Evolutionary conservation across 371 early-diverging fungal species (phyloP).

Genomic region (Chytridium lagenaria): DNA sequence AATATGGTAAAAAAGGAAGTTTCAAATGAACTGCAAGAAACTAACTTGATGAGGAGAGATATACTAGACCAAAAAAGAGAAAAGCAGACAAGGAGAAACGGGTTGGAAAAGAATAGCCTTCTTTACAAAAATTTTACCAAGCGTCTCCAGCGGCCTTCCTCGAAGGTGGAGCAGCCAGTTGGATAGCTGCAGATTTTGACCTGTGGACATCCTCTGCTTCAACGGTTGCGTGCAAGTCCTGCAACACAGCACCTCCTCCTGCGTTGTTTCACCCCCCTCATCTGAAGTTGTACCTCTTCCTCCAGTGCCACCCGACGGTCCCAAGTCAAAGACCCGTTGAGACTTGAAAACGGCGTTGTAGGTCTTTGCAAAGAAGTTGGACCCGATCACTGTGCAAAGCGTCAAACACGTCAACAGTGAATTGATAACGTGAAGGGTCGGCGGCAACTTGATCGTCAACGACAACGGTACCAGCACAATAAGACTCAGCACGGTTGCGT

Average conservation of each 20-base stretch:
- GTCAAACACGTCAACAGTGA: slow-evolving; percentile 19
- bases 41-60: too few relatives aligned
- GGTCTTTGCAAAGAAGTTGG: slow-evolving; percentile 28
- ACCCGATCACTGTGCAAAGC: slow-evolving; percentile 21
- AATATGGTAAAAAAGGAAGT: too few relatives aligned
- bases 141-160: not conserved
- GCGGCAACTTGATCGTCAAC: slow-evolving; percentile 28
- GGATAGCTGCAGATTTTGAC: not conserved
- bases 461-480: slow-evolving; percentile 18
- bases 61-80: too few relatives aligned
- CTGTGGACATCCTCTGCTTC: not conserved
- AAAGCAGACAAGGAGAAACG: not conserved
- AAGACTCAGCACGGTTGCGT: slow-evolving; percentile 20
- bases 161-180: not conserved
- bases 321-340: not conserved
- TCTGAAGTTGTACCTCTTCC: not conserved
- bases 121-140: not conserved
- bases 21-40: too few relatives aligned
- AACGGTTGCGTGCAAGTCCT: not conserved
- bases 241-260: too few relatives aligned
- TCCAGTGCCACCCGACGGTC: not conserved
- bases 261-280: not conserved
- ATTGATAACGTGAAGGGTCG: slow-evolving; percentile 22
- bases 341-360: not conserved
- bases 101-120: not conserved